These are phyloP conservation scores for Globisporangium barbulae DNA, from an alignment of 352 stramenopile species.

Conservation along the genomic window DNA sequence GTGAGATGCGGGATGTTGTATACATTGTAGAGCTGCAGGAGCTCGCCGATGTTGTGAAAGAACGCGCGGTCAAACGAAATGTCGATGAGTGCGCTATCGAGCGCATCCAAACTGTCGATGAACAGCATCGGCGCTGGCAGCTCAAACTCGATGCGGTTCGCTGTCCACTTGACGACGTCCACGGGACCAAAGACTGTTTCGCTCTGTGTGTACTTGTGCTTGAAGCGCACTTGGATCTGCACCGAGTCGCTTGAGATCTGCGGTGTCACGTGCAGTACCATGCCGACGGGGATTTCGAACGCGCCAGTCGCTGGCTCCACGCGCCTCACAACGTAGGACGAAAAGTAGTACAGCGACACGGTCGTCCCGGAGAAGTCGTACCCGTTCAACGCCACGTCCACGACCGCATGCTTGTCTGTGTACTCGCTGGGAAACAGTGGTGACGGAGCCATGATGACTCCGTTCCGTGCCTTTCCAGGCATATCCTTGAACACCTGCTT, in stretches of 20 bases:
- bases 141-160: conserved; percentile 37
- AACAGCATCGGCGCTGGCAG: conserved; percentile 36
- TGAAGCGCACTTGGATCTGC: conserved; percentile 40
- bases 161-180: conserved; percentile 34
- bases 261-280: conserved; percentile 39
- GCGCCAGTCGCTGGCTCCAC: conserved; percentile 49
- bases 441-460: conserved; percentile 45
- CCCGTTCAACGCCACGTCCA: conserved; percentile 66
- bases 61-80: conserved; percentile 51
- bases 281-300: conserved; percentile 50
- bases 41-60: conserved; percentile 46
- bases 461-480: conserved; percentile 35
- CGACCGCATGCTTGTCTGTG: conserved; percentile 37
- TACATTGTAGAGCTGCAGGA: conserved; percentile 45
- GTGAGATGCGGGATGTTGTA: conserved; percentile 61
- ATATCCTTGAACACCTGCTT: conserved; percentile 33
- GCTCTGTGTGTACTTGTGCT: conserved; percentile 8
- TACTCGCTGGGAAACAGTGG: conserved; percentile 49
- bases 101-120: conserved; percentile 24
- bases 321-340: conserved; percentile 35
- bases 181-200: conserved; percentile 36
- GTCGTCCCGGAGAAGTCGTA: conserved; percentile 58
- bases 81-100: conserved; percentile 38
- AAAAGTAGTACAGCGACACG: conserved; percentile 54
- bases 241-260: conserved; percentile 46